These are phyloP conservation scores for Xylaria sp. DNA, from an alignment of 2,329 filamentous ascomycete species.

Conservation along the genomic window DNA sequence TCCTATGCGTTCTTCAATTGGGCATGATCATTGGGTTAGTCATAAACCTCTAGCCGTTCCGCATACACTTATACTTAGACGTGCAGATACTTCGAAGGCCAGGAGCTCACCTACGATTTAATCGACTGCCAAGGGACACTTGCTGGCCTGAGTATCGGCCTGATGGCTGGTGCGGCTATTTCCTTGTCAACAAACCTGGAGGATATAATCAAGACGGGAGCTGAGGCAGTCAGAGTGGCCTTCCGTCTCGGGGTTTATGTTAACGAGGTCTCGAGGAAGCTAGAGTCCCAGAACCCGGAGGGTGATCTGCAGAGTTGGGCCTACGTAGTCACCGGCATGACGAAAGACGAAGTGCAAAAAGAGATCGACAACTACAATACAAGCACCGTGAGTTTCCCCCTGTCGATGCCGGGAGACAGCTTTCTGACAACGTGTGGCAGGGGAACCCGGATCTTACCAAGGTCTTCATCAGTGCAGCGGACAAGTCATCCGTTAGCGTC, in stretches of 20 bases:
- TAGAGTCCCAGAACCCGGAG: slow-evolving; percentile 41
- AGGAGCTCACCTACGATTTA: too few species aligned
- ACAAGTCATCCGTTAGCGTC: slow-evolving; percentile 39
- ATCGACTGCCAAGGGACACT: slow-evolving; percentile 24
- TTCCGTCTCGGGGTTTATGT: slow-evolving; percentile 52
- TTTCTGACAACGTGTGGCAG: slow-evolving; percentile 1
- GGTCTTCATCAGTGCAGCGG: slow-evolving; percentile 45
- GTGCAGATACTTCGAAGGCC: slow-evolving; percentile 35
- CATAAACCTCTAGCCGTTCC: slow-evolving; percentile 11
- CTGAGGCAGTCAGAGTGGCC: slow-evolving; percentile 45
- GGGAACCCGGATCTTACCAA: slow-evolving; percentile 37
- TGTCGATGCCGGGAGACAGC: not conserved
- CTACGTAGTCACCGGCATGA: slow-evolving; percentile 43
- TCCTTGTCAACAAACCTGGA: slow-evolving; percentile 43
- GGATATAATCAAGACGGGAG: slow-evolving; percentile 45
- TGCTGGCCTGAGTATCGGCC: slow-evolving; percentile 48
- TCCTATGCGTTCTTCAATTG: slow-evolving; percentile 46
- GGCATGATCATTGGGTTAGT: slow-evolving; percentile 47
- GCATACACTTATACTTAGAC: not conserved
- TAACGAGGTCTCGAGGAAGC: slow-evolving; percentile 43
- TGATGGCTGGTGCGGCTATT: slow-evolving; percentile 47
- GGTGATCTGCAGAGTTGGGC: slow-evolving; percentile 42
- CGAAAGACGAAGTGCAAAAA: slow-evolving; percentile 36
- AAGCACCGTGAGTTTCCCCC: slow-evolving; percentile 15
- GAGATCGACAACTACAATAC: slow-evolving; percentile 42